Conservation (phyloP, 2,329 filamentous ascomycete species). For the Dothistroma pini region DNA sequence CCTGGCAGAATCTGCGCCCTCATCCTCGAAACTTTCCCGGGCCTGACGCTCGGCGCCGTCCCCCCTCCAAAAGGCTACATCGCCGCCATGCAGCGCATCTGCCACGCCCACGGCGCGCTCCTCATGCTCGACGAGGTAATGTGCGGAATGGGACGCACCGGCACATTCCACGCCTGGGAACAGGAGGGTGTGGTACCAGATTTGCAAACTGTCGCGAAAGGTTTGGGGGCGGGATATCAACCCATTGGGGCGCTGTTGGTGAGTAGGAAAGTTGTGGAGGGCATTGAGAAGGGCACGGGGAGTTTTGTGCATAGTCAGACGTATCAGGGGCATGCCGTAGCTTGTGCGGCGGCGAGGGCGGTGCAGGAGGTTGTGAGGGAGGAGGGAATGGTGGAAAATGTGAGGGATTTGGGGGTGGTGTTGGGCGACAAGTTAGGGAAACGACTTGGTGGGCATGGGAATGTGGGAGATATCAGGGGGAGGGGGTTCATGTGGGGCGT, state of each 20-base stretch:
- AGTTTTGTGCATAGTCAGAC: conserved; percentile 57
- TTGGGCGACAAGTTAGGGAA: conserved; percentile 44
- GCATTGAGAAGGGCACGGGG: conserved; percentile 35
- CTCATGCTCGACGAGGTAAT: conserved; percentile 53
- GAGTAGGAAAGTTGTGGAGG: conserved; percentile 47
- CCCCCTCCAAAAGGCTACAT: conserved; percentile 54
- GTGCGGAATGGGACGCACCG: conserved; percentile 29
- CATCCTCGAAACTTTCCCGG: conserved; percentile 49
- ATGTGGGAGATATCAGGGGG: conserved; percentile 59
- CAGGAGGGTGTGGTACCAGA: conserved; percentile 52
- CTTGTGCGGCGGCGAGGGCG: conserved; percentile 60
- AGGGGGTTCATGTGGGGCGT: conserved; percentile 52
- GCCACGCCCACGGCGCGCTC: conserved; percentile 54
- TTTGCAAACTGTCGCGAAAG: conserved; percentile 62
- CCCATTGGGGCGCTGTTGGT: conserved; percentile 56
- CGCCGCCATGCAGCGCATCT: conserved; percentile 51
- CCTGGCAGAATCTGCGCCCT: conserved; percentile 49
- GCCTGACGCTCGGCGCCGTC: conserved; percentile 43
- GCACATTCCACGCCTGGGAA: conserved; percentile 33
- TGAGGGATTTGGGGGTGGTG: conserved; percentile 48
- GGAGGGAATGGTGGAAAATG: conserved; percentile 54
- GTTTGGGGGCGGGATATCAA: conserved; percentile 59
- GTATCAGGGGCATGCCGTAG: conserved; percentile 52
- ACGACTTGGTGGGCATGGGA: conserved; percentile 40
- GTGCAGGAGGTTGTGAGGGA: conserved; percentile 57